Evolutionary conservation across 2,329 filamentous ascomycete species (phyloP), one percentile per base, ranked within the genome.

Genomic region (Epichloe baconii): DNA sequence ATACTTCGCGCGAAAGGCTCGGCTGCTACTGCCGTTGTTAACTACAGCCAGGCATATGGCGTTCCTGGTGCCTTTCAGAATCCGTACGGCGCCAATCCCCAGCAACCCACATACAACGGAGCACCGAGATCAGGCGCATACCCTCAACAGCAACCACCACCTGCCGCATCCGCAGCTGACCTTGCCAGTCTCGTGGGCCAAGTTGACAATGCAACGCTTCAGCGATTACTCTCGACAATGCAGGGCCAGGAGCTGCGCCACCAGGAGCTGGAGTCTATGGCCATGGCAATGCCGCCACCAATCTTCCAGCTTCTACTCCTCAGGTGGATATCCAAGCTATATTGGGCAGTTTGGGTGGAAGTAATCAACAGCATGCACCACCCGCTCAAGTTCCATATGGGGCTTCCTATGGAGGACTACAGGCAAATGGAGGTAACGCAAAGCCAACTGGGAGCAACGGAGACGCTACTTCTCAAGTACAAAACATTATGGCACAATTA

Each of bases 401-500:
- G 4, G 56, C 57, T 15, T 52, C 58, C 3, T 71, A 68, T 46
- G 64, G 61, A 47, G 59, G 56, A 4, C 62, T 64, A 44, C 56
- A 61, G 21, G 54, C 61, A 48, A 60, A 61, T n/a, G 57, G 64
- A 31, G 53, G 56, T 49, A 60, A 57, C 26, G 56, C 59, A 41
- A 47, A 46, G 42, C 50, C 55, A 54, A 43, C 31, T n/a, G 48
- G 49, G 21, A 54, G 57, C 21, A 56, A 62, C 50, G 61, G 62
- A 12, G 67, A 69, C 50, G 65, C 70, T 12, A 70, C 72, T 8
- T 71, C 81, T 12, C 73, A 80, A 49, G 74, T 88, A 58, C 78
- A 84, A 62, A 84, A 86, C 59, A 86, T 89, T 48, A 85, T 89
- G 78, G 82, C 83, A 14, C 81, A 86, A 59, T 68, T 88, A 53